Evolutionary conservation across 1,284 basidiomycete genomes (phyloP), one percentile per base, ranked within the genome.

Genomic region (Lentinula novae-zelandiae): DNA sequence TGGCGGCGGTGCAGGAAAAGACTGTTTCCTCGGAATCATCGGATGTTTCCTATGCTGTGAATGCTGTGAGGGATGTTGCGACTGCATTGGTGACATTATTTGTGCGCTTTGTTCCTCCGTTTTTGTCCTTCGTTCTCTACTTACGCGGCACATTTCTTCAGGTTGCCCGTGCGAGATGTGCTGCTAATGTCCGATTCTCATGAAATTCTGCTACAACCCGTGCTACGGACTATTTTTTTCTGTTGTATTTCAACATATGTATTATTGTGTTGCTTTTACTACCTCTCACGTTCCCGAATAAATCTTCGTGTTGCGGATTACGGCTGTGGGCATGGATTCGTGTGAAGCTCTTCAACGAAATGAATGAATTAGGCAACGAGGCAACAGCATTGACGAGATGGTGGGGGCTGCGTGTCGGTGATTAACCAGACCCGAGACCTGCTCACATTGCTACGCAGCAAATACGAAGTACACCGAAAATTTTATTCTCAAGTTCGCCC

Each of bases 11-110:
- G 85, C 81, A 34, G 84, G 69, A 27, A 84, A 80, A 84, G 84
- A 87, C 69, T 87, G 84, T 70, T 82, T 86, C 75, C 63, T 88
- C 17, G 83, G 79, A 36, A 9, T 76, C 44, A n/a, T 86, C 36
- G 84, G 78, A 58, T 86, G 83, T 68, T 87, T 86, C 78, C 60
- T 88, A 20, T 87, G 86, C 73, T 87, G 82, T 69, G 85, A 82
- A 68, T 80, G 79, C 57, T 81, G 77, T 70, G 78, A 80, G 73
- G 78, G 77, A 40, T 81, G 77, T 69, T 81, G 78, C 69, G 79
- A 79, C 7, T 79, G 78, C 63, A 58, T 75, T 57, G 80, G 66
- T 20, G 79, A 80, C 63, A 79, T 81, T 63, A 66, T 82, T 46
- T 82, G 80, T 81, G 66, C 65, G 79, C 72, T 33, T 8, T 40